phyloP scores from a whole-genome alignment of 1,284 basidiomycete species.

The Phaffia rhodozyma region DNA sequence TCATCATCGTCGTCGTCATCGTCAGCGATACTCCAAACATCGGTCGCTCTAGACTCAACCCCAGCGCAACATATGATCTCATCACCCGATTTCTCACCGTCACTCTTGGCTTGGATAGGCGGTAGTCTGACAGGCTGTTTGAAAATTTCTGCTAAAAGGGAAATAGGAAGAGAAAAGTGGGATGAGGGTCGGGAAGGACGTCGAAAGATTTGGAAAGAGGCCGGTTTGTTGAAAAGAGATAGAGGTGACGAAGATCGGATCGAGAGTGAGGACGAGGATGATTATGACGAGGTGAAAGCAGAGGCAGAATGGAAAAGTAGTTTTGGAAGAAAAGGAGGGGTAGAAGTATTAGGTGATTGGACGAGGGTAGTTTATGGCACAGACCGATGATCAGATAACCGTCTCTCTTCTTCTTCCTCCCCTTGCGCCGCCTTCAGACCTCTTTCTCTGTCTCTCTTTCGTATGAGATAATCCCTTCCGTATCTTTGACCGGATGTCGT shows the following conservation, averaged over 20 bases:
- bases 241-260: no score
- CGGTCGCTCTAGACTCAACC: no score
- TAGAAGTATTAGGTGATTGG: not conserved
- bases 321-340: not conserved
- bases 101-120: slow-evolving; percentile 5
- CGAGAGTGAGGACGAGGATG: not conserved
- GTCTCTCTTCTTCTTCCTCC: no score
- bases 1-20: no score
- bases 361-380: slow-evolving; percentile 1
- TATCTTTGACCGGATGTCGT: no score
- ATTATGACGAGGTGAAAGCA: not conserved
- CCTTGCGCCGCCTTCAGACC: no score
- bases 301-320: not conserved
- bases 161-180: slow-evolving; percentile 7
- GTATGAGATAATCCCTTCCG: no score
- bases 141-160: not conserved
- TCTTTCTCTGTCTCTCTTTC: no score
- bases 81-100: slow-evolving; percentile 4
- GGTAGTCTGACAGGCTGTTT: slow-evolving; percentile 6
- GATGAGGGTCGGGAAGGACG: slow-evolving; percentile 11
- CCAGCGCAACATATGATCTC: not conserved
- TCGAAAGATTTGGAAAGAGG: not conserved
- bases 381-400: not conserved
- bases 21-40: no score
- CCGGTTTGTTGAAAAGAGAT: no score